These are phyloP conservation scores for Russula dissimulans DNA, from an alignment of 768 basidiomycete species.

Conservation along the genomic window DNA sequence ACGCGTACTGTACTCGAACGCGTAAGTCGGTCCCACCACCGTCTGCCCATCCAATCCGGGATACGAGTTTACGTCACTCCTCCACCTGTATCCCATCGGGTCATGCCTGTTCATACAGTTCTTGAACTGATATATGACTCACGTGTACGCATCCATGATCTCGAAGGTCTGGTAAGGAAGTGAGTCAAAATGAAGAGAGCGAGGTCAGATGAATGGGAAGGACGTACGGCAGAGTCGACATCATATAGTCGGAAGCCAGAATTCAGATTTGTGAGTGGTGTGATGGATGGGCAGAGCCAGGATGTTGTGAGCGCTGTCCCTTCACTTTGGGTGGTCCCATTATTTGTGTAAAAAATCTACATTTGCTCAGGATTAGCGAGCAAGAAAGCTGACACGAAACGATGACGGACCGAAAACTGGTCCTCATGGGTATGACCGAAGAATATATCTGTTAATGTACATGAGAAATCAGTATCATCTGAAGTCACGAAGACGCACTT, in stretches of 20 bases:
- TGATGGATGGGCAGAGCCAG: constrained; percentile 62
- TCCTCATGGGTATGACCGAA: constrained; percentile 75
- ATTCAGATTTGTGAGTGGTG: constrained; percentile 62
- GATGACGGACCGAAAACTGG: constrained; percentile 43
- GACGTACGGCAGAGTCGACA: constrained; percentile 55
- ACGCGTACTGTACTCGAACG: constrained; percentile 60
- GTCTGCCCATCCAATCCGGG: constrained; percentile 48
- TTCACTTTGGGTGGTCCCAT: constrained; percentile 49
- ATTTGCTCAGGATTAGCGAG: background rate
- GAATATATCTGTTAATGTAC: constrained; percentile 46
- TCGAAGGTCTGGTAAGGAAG: constrained; percentile 54
- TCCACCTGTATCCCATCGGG: constrained; percentile 39
- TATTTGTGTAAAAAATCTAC: constrained; percentile 66
- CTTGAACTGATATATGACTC: constrained; percentile 23
- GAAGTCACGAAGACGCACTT: constrained; percentile 35
- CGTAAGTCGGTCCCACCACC: constrained; percentile 50
- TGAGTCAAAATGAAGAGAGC: background rate
- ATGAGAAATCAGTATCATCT: constrained; percentile 6
- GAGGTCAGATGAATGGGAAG: background rate
- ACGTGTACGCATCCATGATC: constrained; percentile 71
- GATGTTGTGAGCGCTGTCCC: constrained; percentile 47
- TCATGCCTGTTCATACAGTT: background rate
- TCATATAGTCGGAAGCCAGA: constrained; percentile 69
- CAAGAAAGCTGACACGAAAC: background rate
- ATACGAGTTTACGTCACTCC: constrained; percentile 50